Evolutionary conservation across 352 stramenopile genomes (phyloP).

Genomic region (Phytopythium mirpurense): DNA sequence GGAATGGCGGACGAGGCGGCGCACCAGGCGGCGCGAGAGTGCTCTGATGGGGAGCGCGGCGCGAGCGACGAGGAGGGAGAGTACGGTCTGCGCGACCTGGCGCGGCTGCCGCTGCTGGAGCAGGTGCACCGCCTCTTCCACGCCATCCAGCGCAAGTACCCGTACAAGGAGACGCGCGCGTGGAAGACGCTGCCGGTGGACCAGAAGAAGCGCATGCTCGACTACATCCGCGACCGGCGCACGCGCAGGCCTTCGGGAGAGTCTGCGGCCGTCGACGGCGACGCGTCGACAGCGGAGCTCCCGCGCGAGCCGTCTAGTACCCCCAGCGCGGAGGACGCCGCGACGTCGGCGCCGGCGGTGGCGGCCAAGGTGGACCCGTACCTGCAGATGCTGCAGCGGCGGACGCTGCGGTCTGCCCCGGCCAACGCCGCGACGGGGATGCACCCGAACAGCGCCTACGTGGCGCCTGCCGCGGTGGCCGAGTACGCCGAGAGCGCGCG

Average conservation of each 20-base stretch:
- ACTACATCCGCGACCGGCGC: slow-evolving; percentile 75
- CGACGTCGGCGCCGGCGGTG: slow-evolving; percentile 4
- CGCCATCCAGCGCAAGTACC: slow-evolving; percentile 76
- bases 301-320: background rate
- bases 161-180: slow-evolving; percentile 77
- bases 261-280: background rate
- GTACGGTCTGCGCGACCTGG: slow-evolving; percentile 66
- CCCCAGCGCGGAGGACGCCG: background rate
- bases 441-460: slow-evolving; percentile 64
- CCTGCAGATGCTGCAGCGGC: slow-evolving; percentile 74
- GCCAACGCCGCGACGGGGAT: background rate
- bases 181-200: slow-evolving; percentile 74
- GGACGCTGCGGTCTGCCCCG: slow-evolving; percentile 33
- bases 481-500: slow-evolving; percentile 38
- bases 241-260: slow-evolving; percentile 14
- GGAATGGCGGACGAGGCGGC: background rate
- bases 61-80: slow-evolving; percentile 35
- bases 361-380: slow-evolving; percentile 55
- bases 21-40: background rate
- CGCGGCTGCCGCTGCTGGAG: slow-evolving; percentile 66
- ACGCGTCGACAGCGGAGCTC: background rate
- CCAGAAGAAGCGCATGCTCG: slow-evolving; percentile 76
- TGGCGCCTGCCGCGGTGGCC: slow-evolving; percentile 37
- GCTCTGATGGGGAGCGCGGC: background rate
- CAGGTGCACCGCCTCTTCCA: slow-evolving; percentile 83